Evolutionary conservation across 2,329 filamentous ascomycete species (phyloP), one percentile per base, ranked within the genome.

Genomic region (Leptographium wingfieldii): DNA sequence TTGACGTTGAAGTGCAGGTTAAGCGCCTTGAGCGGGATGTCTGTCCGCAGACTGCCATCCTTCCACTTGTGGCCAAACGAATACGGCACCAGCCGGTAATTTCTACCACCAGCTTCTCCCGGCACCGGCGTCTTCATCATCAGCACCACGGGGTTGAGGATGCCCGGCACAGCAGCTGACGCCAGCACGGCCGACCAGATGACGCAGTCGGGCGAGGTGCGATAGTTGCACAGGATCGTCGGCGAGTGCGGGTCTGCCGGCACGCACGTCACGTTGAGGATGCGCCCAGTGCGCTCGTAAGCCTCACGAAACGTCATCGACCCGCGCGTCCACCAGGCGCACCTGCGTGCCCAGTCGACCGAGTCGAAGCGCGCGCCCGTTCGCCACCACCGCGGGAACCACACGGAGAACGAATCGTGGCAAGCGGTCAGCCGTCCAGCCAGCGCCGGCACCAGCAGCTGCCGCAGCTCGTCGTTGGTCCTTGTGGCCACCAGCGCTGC

Each of bases 1-100:
- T 95, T 96, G 71, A 97, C 94, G 71, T 97, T 97, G 77, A 99
- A 99, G 69, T 97, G 90, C 1, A 96, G 79, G 71, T 99, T 97
- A 57, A 99, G 79, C 1, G 92, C 88, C 72, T 92, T 94, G 68
- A 99, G 83, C 0, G 94, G 94, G 33, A 99, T 96, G 68, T 99
- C 94, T 1, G 94, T 99, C 46, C 94, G 83, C 59, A 99, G 75
- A 66, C 88, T 94, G 58, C 94, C 94, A 70, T 99, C 94, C 73
- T 99, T 99, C 94, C 94, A 99, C 74, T 97, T 97, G 77, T 97
- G 92, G 0, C 94, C 94, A 69, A 99, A 99, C 0, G 90, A 95
- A 72, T 96, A 99, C 0, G 94, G 94, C 0, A 84, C 83, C 4
- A 99, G 77, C 2, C 78, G 84, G 1, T 91, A 92, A 25, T 19